Evolutionary conservation across 2,329 filamentous ascomycete genomes (phyloP).

Genomic region (Hypoxylon sp.): DNA sequence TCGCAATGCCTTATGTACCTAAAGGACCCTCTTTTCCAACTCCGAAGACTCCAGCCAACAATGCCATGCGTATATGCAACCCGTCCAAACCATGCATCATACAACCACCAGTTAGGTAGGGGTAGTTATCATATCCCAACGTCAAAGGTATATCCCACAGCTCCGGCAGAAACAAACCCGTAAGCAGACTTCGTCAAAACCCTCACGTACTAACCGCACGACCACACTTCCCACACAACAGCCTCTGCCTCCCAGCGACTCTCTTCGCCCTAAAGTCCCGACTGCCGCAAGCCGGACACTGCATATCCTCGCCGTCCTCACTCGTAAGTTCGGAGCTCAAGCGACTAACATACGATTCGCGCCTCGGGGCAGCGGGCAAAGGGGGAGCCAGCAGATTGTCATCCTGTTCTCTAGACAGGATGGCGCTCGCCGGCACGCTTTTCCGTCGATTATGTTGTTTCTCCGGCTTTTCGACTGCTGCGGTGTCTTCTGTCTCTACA

Average conservation of each 20-base stretch:
- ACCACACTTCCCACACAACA: slow-evolving; percentile 73
- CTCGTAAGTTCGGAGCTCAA: slow-evolving; percentile 69
- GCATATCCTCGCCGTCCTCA: slow-evolving; percentile 63
- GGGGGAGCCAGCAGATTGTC: slow-evolving; percentile 34
- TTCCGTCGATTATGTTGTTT: slow-evolving; percentile 41
- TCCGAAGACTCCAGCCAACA: not conserved
- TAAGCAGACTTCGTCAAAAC: not conserved
- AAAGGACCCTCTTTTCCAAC: slow-evolving; percentile 2
- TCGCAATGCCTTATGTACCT: slow-evolving; percentile 3
- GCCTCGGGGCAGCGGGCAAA: slow-evolving; percentile 35
- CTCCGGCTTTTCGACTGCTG: slow-evolving; percentile 17
- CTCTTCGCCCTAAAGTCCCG: slow-evolving; percentile 73
- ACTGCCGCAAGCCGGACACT: slow-evolving; percentile 70
- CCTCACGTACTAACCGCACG: slow-evolving; percentile 40
- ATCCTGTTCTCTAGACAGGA: slow-evolving; percentile 20
- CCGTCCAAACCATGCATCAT: slow-evolving; percentile 2
- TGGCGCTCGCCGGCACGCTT: slow-evolving; percentile 40
- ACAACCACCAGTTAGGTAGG: too few species aligned
- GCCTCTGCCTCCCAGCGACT: slow-evolving; percentile 64
- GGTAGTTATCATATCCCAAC: slow-evolving; percentile 1
- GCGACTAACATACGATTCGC: slow-evolving; percentile 63
- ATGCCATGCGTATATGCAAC: slow-evolving; percentile 20
- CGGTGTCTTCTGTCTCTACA: slow-evolving; percentile 9
- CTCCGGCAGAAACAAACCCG: not conserved
- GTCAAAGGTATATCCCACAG: not conserved